These are phyloP conservation scores for Talaromyces trachyspermus DNA, from an alignment of 495 filamentous ascomycete genomes.

Conservation along the genomic window DNA sequence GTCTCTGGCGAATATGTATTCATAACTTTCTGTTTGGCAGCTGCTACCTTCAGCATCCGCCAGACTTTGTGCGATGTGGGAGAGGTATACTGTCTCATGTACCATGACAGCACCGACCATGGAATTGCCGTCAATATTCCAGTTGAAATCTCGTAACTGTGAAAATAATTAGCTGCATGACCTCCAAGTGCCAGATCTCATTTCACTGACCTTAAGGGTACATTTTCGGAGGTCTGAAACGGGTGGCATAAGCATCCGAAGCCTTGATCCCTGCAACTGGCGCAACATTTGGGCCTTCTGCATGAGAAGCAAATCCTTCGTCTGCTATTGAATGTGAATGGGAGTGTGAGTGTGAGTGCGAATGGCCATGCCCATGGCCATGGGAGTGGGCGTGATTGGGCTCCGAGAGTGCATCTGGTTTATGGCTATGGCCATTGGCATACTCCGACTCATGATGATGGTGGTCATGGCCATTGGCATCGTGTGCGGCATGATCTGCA, in stretches of 20 bases:
- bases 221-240: conserved; percentile 1
- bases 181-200: conserved; percentile 1
- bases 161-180: conserved; percentile 11
- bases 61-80: conserved; percentile 11
- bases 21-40: conserved; percentile 7
- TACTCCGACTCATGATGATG: conserved; percentile 19
- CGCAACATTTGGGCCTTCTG: not conserved
- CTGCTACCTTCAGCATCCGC: conserved; percentile 4
- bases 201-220: conserved; percentile 7
- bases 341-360: too few species aligned
- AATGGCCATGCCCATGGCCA: not conserved
- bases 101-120: conserved; percentile 39
- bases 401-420: conserved; percentile 17
- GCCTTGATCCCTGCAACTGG: not conserved
- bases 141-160: conserved; percentile 26
- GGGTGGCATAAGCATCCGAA: conserved; percentile 6
- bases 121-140: conserved; percentile 29
- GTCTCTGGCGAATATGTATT: conserved; percentile 7
- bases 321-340: conserved; percentile 1
- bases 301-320: not conserved
- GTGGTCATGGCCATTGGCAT: conserved; percentile 18
- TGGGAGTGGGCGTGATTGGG: conserved; percentile 8
- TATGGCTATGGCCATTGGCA: conserved; percentile 20
- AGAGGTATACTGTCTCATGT: conserved; percentile 23
- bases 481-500: not conserved